Conservation (phyloP, 768 basidiomycete species). For the Amanita molliuscula region DNA sequence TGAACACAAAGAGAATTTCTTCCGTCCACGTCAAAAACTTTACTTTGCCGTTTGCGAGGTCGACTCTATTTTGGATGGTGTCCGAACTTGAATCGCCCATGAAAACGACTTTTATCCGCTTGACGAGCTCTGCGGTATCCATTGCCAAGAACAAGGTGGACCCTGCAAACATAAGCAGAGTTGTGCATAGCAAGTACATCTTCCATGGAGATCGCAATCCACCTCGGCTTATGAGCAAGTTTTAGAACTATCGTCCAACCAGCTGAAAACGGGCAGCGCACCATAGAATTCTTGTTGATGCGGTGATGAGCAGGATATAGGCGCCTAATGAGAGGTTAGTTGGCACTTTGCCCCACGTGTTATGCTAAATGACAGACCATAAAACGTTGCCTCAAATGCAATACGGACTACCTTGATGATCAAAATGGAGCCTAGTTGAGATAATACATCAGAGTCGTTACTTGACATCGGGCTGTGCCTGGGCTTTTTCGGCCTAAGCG, state of each 20-base stretch:
- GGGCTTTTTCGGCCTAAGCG: not conserved
- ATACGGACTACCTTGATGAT: constrained; percentile 11
- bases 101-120: constrained; percentile 17
- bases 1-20: constrained; percentile 20
- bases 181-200: constrained; percentile 14
- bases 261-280: not conserved
- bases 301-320: constrained; percentile 10
- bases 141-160: constrained; percentile 17
- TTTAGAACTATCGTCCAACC: not conserved
- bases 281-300: constrained; percentile 12
- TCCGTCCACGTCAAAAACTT: constrained; percentile 18
- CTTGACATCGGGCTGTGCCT: not conserved
- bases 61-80: constrained; percentile 11
- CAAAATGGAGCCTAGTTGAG: constrained; percentile 10
- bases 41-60: constrained; percentile 13
- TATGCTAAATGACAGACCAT: constrained; percentile 7
- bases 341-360: not conserved
- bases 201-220: constrained; percentile 10
- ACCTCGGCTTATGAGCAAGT: constrained; percentile 9
- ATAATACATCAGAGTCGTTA: constrained; percentile 6
- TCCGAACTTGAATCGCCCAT: constrained; percentile 12
- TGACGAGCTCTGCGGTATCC: constrained; percentile 18
- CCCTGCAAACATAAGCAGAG: constrained; percentile 17
- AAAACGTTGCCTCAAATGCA: constrained; percentile 9
- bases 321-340: constrained; percentile 2